Conservation (phyloP, 768 basidiomycete genomes). For the Tulasnella sp. region DNA sequence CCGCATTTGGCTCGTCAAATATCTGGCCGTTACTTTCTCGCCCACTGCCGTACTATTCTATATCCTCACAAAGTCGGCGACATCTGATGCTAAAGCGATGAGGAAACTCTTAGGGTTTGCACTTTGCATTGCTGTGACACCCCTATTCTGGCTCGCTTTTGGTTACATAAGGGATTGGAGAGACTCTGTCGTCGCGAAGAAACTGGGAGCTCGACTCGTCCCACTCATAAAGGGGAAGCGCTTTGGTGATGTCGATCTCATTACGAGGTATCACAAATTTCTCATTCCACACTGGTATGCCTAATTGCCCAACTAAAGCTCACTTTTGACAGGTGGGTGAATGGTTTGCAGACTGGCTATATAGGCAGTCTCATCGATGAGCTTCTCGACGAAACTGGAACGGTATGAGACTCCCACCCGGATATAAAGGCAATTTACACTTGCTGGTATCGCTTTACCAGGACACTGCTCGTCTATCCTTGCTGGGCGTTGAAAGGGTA, state of each 20-base stretch:
- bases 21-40: too few species aligned
- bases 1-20: too few species aligned
- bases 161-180: too few species aligned
- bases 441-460: too few species aligned
- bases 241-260: conserved; percentile 4
- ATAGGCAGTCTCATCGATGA: conserved; percentile 1
- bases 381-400: conserved; percentile 10
- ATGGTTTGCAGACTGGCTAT: conserved; percentile 1
- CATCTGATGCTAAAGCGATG: too few species aligned
- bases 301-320: neutral
- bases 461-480: conserved; percentile 4
- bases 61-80: too few species aligned
- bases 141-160: too few species aligned
- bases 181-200: neutral
- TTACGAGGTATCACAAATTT: neutral
- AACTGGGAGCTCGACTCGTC: neutral
- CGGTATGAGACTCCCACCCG: neutral
- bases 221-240: conserved; percentile 2
- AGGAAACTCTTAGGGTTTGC: too few species aligned
- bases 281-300: neutral
- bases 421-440: too few species aligned
- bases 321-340: neutral
- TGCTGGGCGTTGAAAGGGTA: neutral
- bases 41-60: too few species aligned
- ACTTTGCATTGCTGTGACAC: too few species aligned